These are phyloP conservation scores for Claviceps arundinis DNA, from an alignment of 2,329 filamentous ascomycete species.

Conservation along the genomic window DNA sequence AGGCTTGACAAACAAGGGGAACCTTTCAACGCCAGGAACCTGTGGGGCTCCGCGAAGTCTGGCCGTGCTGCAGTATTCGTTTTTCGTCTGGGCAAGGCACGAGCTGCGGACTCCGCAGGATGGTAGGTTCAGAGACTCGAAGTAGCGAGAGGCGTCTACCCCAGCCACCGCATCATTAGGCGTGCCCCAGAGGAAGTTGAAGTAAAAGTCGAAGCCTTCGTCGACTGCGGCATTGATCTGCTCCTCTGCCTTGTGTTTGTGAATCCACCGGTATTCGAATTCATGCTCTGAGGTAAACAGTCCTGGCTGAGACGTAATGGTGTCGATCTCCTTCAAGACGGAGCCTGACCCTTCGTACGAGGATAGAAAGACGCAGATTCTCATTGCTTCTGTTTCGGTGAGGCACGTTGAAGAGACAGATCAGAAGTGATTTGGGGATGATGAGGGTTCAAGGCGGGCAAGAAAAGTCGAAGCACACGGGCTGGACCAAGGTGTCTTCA, in stretches of 20 bases:
- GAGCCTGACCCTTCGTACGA: neutral
- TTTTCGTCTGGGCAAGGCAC: neutral
- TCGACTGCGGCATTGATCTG: neutral
- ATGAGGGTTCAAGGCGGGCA: too few species aligned
- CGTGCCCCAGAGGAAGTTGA: neutral
- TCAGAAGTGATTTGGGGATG: too few species aligned
- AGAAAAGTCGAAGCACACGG: too few species aligned
- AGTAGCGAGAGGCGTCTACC: neutral
- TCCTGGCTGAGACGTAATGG: neutral
- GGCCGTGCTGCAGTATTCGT: neutral
- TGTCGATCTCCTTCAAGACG: neutral
- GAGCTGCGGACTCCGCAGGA: neutral
- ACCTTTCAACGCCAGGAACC: neutral
- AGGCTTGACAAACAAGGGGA: conserved; percentile 1
- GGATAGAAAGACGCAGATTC: neutral
- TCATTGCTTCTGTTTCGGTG: neutral
- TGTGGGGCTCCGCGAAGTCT: neutral
- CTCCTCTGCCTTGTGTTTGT: neutral
- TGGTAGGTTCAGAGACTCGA: neutral
- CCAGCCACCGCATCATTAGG: neutral
- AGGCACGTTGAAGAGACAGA: too few species aligned
- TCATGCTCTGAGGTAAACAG: neutral
- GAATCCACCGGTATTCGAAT: neutral
- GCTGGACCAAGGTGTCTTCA: too few species aligned
- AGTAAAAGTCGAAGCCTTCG: neutral